Evolutionary conservation across 2,329 filamentous ascomycete species (phyloP), one percentile per base, ranked within the genome.

Genomic region (Tothia fuscella): DNA sequence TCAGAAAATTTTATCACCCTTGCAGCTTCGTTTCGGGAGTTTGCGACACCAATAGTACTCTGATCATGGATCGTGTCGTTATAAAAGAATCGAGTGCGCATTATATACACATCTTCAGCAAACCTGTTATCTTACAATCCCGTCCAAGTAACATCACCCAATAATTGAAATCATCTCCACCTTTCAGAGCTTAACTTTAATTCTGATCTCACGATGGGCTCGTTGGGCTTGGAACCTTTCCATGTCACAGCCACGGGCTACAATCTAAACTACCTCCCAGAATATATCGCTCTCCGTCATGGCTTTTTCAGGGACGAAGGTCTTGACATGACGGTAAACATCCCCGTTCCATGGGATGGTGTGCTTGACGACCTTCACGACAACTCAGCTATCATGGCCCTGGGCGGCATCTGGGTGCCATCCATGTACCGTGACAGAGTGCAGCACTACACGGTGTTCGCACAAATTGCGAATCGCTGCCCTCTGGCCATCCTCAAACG

Each of bases 21-120:
- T 1, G 86, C 85, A 54, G 93, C 91, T n/a, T n/a, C n/a, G n/a
- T n/a, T n/a, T n/a, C n/a, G n/a, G n/a, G 43, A 82, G 74, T 37
- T 66, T 67, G 62, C 93, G 93, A 62, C 93, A 85, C 60, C 91
- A 87, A 38, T 84, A 72, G 59, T 93, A 84, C 33, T 58, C 80
- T 55, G 83, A 0, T 82, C 83, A 60, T 61, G n/a, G 9, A 29
- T n/a, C n/a, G 9, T 9, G 9, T n/a, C 9, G n/a, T n/a, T 9
- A 29, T 9, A 34, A 10, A 17, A 34, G 22, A 5, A 20, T 20
- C 32, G n/a, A 20, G 22, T 3, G 22, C 20, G 4, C 13, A 9
- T 10, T n/a, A 32, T 33, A 10, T 7, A 12, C 31, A 3, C 31
- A 17, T 29, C n/a, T n/a, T n/a, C n/a, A 29, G 3, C 32, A 14